Conservation (phyloP, 768 basidiomycete genomes). For the Agaricus blazei region DNA sequence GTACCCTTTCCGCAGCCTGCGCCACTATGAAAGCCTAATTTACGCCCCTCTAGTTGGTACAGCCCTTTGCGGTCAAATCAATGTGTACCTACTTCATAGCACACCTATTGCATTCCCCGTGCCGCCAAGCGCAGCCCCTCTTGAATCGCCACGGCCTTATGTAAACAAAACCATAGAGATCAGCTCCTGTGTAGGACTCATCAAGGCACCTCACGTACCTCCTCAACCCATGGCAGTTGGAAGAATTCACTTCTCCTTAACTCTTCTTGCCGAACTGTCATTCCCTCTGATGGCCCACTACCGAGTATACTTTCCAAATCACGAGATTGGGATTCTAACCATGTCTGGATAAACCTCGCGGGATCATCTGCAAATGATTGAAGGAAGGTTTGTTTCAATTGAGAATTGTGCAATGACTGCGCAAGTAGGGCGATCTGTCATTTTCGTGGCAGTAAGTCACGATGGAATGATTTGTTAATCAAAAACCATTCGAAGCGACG, state of each 20-base stretch:
- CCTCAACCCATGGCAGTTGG: conserved; percentile 86
- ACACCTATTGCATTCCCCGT: conserved; percentile 29
- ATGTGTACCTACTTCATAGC: not conserved
- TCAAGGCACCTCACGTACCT: conserved; percentile 28
- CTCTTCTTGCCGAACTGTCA: conserved; percentile 83
- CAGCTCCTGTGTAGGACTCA: not conserved
- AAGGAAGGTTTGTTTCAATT: conserved; percentile 83
- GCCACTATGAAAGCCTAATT: not conserved
- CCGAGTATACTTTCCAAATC: conserved; percentile 89
- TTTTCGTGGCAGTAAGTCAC: not conserved
- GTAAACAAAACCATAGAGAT: not conserved
- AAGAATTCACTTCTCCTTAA: conserved; percentile 88
- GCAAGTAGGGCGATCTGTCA: conserved; percentile 74
- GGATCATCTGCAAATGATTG: conserved; percentile 78
- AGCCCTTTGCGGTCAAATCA: not conserved
- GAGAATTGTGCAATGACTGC: conserved; percentile 82
- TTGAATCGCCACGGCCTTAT: conserved; percentile 68
- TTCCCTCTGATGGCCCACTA: conserved; percentile 76
- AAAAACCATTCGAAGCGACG: not conserved
- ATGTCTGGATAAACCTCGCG: conserved; percentile 77
- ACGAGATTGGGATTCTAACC: conserved; percentile 88
- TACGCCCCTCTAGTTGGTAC: not conserved
- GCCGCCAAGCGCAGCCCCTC: conserved; percentile 71
- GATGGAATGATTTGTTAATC: not conserved
- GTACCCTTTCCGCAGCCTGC: too few relatives aligned